Conservation (phyloP, 176 grass and related monocot genomes). For the Oryza punctata region DNA sequence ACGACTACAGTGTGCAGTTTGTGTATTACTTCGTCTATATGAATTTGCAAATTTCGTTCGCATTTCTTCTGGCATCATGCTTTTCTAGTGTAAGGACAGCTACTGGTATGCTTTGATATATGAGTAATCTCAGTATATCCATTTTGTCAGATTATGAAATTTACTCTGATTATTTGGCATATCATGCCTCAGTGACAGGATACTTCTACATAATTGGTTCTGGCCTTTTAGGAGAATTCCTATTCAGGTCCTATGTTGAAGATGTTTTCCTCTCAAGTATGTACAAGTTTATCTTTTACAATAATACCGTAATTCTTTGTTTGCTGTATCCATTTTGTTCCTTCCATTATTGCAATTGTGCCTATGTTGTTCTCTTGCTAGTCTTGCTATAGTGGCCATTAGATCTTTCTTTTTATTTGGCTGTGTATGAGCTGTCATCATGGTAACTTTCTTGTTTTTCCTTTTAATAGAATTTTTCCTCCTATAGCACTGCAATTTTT, state of each 20-base stretch:
- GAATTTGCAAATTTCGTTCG: constrained; percentile 84
- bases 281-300: constrained; percentile 26
- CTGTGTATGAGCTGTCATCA: neutral
- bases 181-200: constrained; percentile 65
- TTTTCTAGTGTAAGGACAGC: constrained; percentile 78
- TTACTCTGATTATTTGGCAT: constrained; percentile 31
- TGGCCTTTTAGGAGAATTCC: constrained; percentile 56
- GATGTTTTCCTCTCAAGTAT: constrained; percentile 71
- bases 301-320: neutral
- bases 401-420: neutral
- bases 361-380: neutral
- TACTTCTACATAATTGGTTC: constrained; percentile 78
- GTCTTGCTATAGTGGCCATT: neutral
- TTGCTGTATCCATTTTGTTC: neutral
- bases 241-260: constrained; percentile 68
- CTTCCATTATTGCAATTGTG: neutral
- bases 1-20: constrained; percentile 64
- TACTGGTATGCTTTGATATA: constrained; percentile 48
- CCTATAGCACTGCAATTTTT: neutral
- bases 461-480: neutral
- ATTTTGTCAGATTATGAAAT: constrained; percentile 10
- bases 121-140: neutral
- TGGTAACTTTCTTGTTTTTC: neutral
- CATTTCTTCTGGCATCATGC: constrained; percentile 61
- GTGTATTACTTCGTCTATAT: constrained; percentile 74